Percentiles rank a stretch among this genome's conserved stretches.
phyloP scores from a whole-genome alignment of 2,329 filamentous ascomycete species.

The Neofusicoccum laricinum region DNA sequence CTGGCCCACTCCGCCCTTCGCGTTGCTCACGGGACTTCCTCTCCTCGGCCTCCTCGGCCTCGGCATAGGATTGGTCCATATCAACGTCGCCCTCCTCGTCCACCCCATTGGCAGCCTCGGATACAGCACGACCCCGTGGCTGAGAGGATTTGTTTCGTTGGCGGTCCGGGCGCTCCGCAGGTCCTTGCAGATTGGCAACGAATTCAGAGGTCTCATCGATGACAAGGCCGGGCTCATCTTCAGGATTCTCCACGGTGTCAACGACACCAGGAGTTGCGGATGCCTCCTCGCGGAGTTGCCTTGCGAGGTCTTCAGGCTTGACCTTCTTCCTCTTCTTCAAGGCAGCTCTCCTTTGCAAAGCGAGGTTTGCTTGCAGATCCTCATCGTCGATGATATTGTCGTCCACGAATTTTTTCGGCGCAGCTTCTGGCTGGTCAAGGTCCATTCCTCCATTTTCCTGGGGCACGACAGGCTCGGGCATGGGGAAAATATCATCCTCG shows the following conservation, averaged over 20 bases:
- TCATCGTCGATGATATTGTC: slow-evolving; percentile 85
- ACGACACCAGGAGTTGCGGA: slow-evolving; percentile 47
- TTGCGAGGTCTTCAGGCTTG: slow-evolving; percentile 81
- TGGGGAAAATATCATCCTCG: slow-evolving; percentile 52
- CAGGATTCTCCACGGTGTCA: slow-evolving; percentile 58
- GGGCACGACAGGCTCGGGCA: slow-evolving; percentile 21
- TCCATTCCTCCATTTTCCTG: slow-evolving; percentile 64
- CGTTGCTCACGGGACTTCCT: slow-evolving; percentile 28
- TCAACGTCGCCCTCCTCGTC: slow-evolving; percentile 54
- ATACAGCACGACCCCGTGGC: slow-evolving; percentile 22
- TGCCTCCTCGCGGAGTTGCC: slow-evolving; percentile 67
- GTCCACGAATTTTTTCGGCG: slow-evolving; percentile 57
- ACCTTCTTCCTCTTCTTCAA: slow-evolving; percentile 89
- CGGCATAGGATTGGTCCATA: slow-evolving; percentile 53
- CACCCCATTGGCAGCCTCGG: slow-evolving; percentile 13
- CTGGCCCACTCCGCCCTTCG: slow-evolving; percentile 46
- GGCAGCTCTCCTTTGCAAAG: slow-evolving; percentile 75
- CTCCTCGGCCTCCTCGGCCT: slow-evolving; percentile 50
- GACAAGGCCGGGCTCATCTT: slow-evolving; percentile 67
- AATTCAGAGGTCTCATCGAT: slow-evolving; percentile 97
- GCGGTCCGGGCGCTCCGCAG: slow-evolving; percentile 44
- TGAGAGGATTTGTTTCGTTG: slow-evolving; percentile 43
- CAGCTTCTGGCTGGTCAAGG: slow-evolving; percentile 54
- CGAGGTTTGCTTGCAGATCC: slow-evolving; percentile 81
- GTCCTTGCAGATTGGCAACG: slow-evolving; percentile 77